A percentile compares a stretch with the other conserved stretches of the same genome.
phyloP scores from a whole-genome alignment of 1,284 basidiomycete genomes.

The Papiliotrema laurentii region DNA sequence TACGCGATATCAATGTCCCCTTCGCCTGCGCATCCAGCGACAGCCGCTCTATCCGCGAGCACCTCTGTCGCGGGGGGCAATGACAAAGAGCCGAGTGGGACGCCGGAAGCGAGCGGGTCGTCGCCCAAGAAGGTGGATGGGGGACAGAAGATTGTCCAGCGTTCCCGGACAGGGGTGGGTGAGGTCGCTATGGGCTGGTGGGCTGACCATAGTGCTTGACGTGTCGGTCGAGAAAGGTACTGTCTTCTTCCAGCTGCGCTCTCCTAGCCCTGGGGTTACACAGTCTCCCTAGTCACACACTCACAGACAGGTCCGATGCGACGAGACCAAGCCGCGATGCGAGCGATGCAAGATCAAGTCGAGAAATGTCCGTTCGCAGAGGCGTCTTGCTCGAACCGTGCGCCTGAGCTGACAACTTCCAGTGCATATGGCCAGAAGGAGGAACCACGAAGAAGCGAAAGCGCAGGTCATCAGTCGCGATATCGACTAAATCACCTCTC shows the following conservation, averaged over 20 bases:
- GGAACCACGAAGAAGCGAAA: neutral
- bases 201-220: no score
- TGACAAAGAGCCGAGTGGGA: no score
- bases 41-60: no score
- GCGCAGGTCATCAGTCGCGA: neutral
- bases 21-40: no score
- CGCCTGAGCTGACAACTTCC: neutral
- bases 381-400: neutral
- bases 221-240: conserved; percentile 35
- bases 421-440: conserved; percentile 3
- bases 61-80: no score
- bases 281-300: no score
- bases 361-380: conserved; percentile 21
- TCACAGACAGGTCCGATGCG: conserved; percentile 39
- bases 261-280: no score
- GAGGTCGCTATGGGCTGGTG: no score
- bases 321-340: conserved; percentile 34
- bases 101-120: no score
- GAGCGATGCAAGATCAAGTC: conserved; percentile 31
- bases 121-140: no score
- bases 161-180: neutral
- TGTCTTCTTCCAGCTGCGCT: no score
- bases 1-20: no score
- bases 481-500: neutral
- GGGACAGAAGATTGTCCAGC: neutral